Evolutionary conservation across 2,329 filamentous ascomycete species (phyloP).

Genomic region (Fusarium sacchari): DNA sequence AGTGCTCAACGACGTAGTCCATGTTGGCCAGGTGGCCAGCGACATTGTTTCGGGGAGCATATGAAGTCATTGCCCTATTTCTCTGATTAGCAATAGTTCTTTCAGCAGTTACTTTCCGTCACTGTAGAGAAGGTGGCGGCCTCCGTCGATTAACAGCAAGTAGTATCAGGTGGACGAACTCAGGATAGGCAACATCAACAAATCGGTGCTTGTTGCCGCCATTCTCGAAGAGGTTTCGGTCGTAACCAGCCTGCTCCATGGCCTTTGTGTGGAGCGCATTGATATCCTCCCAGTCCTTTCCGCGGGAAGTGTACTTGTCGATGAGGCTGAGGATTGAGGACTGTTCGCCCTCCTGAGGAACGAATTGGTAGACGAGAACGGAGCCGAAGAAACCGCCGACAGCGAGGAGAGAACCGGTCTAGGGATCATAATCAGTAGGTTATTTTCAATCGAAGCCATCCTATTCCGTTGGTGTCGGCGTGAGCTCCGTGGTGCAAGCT

Average conservation of each 20-base stretch:
- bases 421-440: conserved; percentile 25
- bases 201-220: conserved; percentile 55
- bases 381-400: conserved; percentile 57
- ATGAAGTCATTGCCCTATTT: conserved; percentile 58
- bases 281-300: conserved; percentile 61
- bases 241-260: conserved; percentile 66
- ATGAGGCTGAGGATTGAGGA: conserved; percentile 59
- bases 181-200: conserved; percentile 65
- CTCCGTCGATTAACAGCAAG: background rate
- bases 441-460: conserved; percentile 5
- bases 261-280: conserved; percentile 63
- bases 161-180: conserved; percentile 57
- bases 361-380: conserved; percentile 60
- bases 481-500: conserved; percentile 25
- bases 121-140: background rate
- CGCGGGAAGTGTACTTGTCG: conserved; percentile 57
- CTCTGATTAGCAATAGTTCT: conserved; percentile 33
- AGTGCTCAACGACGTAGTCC: conserved; percentile 67
- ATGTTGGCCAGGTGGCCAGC: conserved; percentile 65
- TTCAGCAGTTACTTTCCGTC: background rate
- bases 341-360: conserved; percentile 61
- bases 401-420: conserved; percentile 62
- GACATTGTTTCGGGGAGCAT: conserved; percentile 63
- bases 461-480: background rate
- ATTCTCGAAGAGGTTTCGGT: conserved; percentile 65